Evolutionary conservation across 495 filamentous ascomycete species (phyloP), one percentile per base, ranked within the genome.

Genomic region (Jackrogersella minutella): DNA sequence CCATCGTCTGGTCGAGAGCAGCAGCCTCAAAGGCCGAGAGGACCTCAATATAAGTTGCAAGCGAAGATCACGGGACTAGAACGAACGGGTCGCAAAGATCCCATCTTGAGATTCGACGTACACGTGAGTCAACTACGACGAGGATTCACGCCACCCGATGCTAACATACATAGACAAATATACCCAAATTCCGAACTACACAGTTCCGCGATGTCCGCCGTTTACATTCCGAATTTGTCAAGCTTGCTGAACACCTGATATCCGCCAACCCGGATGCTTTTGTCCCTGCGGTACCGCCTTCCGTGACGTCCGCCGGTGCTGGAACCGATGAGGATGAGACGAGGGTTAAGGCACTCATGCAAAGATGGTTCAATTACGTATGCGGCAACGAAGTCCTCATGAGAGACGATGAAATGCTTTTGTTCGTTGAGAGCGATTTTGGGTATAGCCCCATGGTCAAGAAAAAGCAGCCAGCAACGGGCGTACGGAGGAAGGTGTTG

Each of bases 391-490:
- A 97, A 34, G 88, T 97, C 1, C 84, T 99, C 5, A 96, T 95
- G 76, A 86, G 91, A 31, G 96, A 99, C 75, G 93, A 97, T 60
- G 96, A 99, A 76, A 91, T 98, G 84, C 88, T 96, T 4, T 86
- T 97, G 36, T 99, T 99, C 63, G 93, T 98, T 19, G 96, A 99
- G 75, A 95, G 92, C 69, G 96, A 99, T 77, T 97, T 97, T 76
- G 96, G 96, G 19, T 99, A 99, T 74, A 97, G 93, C 70, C 96
- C 96, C 4, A 90, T 98, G 62, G 88, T 98, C 16, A 88, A 92
- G 69, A 90, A 92, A 83, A 97, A 96, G 80, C 96, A 99, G 77
- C 96, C 96, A 5, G 96, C 96, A 13, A 99, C 96, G 0, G 96
- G 96, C 36, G 92, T 98, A 57, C 87, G 94, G 39, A 87, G 96